Evolutionary conservation across 257 asterid species (phyloP).

Genomic region (Anisodus tanguticus): DNA sequence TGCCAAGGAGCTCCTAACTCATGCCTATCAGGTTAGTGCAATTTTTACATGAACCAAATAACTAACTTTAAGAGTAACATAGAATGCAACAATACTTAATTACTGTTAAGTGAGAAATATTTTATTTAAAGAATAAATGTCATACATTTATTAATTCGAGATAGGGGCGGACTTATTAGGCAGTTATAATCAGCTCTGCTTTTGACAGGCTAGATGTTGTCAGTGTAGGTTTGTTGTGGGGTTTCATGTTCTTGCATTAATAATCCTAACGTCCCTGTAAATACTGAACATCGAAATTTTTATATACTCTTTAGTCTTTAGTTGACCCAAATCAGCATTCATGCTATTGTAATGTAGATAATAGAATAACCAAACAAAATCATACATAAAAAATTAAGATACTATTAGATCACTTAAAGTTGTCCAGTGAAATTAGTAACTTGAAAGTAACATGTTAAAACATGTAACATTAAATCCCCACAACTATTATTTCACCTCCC

Average conservation of each 20-base stretch:
- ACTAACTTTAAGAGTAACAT: neutral
- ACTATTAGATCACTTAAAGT: slow-evolving; percentile 5
- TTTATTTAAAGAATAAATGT: neutral
- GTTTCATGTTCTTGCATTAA: neutral
- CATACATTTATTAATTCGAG: neutral
- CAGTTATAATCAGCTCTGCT: slow-evolving; percentile 36
- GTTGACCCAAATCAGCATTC: neutral
- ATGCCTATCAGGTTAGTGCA: slow-evolving; percentile 67
- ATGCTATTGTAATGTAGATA: neutral
- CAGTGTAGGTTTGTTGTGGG: slow-evolving; percentile 27
- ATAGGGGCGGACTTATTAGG: slow-evolving; percentile 33
- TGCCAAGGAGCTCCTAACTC: slow-evolving; percentile 73
- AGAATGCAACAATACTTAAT: neutral
- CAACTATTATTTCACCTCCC: neutral
- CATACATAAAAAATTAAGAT: neutral
- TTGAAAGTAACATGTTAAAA: neutral
- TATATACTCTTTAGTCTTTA: neutral
- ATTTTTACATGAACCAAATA: neutral
- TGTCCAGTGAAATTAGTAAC: neutral
- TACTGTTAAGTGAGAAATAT: too few relatives aligned
- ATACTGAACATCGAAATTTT: neutral
- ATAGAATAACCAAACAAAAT: neutral
- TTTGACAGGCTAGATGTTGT: slow-evolving; percentile 36
- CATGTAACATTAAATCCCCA: neutral
- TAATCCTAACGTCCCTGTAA: neutral